Evolutionary conservation across 106 monocot species (phyloP).

Genomic region (Triglochin maritima): DNA sequence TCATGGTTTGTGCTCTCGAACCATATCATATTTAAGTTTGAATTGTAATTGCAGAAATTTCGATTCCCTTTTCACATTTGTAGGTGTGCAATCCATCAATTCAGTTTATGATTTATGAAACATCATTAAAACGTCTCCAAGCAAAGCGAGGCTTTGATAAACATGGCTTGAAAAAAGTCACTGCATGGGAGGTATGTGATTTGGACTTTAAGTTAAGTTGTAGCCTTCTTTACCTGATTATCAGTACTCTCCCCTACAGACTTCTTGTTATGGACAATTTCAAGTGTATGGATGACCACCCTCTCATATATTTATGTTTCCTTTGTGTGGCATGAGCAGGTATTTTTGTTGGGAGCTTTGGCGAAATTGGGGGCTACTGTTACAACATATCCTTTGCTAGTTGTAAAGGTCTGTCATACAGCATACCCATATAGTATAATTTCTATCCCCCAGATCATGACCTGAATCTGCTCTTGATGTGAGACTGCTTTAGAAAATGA

Average conservation of each 20-base stretch:
- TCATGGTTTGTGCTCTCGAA: slow-evolving; percentile 43
- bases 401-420: slow-evolving; percentile 53
- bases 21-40: background rate
- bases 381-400: slow-evolving; percentile 64
- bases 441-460: background rate
- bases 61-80: slow-evolving; percentile 1
- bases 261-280: background rate
- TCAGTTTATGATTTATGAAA: slow-evolving; percentile 93
- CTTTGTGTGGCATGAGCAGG: slow-evolving; percentile 23
- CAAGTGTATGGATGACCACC: background rate
- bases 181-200: slow-evolving; percentile 54
- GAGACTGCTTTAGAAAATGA: background rate
- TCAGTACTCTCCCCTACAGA: background rate
- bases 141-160: slow-evolving; percentile 35
- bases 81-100: slow-evolving; percentile 92
- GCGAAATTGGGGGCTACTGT: slow-evolving; percentile 83
- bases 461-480: background rate
- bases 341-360: slow-evolving; percentile 74
- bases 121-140: slow-evolving; percentile 48
- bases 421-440: background rate
- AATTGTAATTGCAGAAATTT: background rate
- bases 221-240: no score
- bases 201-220: background rate
- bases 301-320: background rate
- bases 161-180: slow-evolving; percentile 32